Conservation (phyloP, 371 early-diverging fungal genomes). For the Sporodiniella umbellata region DNA sequence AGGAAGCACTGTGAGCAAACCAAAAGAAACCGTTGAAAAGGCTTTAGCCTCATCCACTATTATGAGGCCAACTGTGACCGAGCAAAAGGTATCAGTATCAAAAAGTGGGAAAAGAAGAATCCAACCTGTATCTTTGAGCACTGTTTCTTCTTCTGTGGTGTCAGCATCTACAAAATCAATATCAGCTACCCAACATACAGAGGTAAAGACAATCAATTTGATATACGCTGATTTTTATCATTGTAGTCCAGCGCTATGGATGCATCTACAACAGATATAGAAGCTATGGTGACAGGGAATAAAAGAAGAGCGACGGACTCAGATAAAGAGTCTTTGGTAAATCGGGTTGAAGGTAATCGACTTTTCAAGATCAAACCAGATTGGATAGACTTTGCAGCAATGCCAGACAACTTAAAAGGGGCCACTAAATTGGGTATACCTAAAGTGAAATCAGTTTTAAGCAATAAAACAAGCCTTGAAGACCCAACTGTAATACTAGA, state of each 20-base stretch:
- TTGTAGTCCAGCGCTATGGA: background rate
- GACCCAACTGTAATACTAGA: constrained; percentile 36
- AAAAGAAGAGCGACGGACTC: constrained; percentile 39
- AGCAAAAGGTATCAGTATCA: constrained; percentile 65
- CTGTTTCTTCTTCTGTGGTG: background rate
- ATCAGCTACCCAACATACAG: too few species aligned
- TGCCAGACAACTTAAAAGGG: constrained; percentile 47
- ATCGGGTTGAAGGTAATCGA: constrained; percentile 13
- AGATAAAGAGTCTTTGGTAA: constrained; percentile 6
- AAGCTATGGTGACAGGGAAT: constrained; percentile 40
- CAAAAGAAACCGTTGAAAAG: background rate
- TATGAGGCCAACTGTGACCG: constrained; percentile 5
- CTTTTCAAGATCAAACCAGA: constrained; percentile 18
- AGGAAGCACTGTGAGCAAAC: constrained; percentile 10
- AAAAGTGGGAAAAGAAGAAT: constrained; percentile 82
- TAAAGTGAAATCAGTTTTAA: constrained; percentile 45
- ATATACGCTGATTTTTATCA: background rate
- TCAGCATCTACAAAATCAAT: background rate
- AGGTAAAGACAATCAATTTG: background rate
- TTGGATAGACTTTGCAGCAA: constrained; percentile 39
- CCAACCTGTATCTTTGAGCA: constrained; percentile 59
- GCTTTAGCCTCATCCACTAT: constrained; percentile 6
- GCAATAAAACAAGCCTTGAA: constrained; percentile 25
- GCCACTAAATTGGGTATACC: constrained; percentile 53
- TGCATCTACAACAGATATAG: constrained; percentile 38